Evolutionary conservation across 169 alveolate genomes (phyloP).

Genomic region (Cryptosporidium sp.): DNA sequence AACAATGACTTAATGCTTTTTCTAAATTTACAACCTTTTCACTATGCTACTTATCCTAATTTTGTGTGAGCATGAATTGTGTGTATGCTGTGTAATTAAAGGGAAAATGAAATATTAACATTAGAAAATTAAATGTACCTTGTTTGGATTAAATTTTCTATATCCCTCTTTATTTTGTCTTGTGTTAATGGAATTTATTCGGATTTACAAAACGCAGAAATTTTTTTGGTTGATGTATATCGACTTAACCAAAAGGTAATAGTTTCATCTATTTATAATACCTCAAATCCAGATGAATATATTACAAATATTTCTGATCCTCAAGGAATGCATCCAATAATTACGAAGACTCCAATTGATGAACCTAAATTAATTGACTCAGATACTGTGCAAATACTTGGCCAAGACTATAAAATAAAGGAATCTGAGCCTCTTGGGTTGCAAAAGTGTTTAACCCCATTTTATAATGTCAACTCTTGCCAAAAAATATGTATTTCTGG

Average conservation of each 20-base stretch:
- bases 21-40: too few relatives aligned
- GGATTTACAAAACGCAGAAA: background rate
- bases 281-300: constrained; percentile 35
- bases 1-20: too few relatives aligned
- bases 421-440: constrained; percentile 12
- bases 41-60: background rate
- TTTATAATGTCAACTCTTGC: constrained; percentile 30
- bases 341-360: constrained; percentile 34
- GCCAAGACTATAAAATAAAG: background rate
- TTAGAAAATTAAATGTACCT: background rate
- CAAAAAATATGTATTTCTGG: constrained; percentile 53
- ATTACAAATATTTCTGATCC: constrained; percentile 56
- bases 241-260: background rate
- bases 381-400: constrained; percentile 43
- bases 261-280: constrained; percentile 40
- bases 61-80: background rate
- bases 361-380: constrained; percentile 17
- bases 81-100: background rate
- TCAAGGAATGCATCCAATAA: constrained; percentile 6
- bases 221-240: constrained; percentile 39
- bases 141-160: background rate
- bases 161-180: background rate
- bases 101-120: background rate
- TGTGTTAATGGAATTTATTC: background rate
- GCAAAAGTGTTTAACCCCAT: constrained; percentile 53